These are phyloP conservation scores for Coccinonectria pachysandricola DNA, from an alignment of 2,329 filamentous ascomycete species.

Conservation along the genomic window DNA sequence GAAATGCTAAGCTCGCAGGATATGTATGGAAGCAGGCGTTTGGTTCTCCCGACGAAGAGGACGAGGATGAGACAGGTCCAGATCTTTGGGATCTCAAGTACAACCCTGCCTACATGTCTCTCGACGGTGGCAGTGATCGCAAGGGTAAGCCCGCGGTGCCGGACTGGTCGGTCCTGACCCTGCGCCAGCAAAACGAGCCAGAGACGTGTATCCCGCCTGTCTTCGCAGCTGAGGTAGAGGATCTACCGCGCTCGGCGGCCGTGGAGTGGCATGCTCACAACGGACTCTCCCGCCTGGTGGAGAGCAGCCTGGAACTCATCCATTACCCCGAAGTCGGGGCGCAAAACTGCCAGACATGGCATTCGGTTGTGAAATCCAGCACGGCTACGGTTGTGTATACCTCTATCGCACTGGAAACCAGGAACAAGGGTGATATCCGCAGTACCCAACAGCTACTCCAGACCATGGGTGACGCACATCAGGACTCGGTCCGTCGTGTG, in stretches of 20 bases:
- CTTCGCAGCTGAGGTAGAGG: slow-evolving; percentile 65
- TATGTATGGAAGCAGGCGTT: slow-evolving; percentile 40
- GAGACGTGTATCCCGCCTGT: slow-evolving; percentile 47
- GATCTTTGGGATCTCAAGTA: slow-evolving; percentile 63
- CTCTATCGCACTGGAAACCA: slow-evolving; percentile 12
- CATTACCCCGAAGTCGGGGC: slow-evolving; percentile 7
- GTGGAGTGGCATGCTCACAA: slow-evolving; percentile 77
- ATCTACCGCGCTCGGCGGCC: slow-evolving; percentile 60
- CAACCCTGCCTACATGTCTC: slow-evolving; percentile 38
- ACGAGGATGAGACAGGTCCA: slow-evolving; percentile 37
- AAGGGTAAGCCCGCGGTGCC: slow-evolving; percentile 29
- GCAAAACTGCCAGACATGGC: slow-evolving; percentile 21
- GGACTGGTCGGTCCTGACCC: slow-evolving; percentile 36
- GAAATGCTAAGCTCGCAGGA: slow-evolving; percentile 32
- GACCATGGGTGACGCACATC: slow-evolving; percentile 12
- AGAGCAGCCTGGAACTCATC: slow-evolving; percentile 18
- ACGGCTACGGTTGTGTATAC: slow-evolving; percentile 21
- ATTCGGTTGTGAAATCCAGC: slow-evolving; percentile 15
- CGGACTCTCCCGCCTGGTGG: slow-evolving; percentile 36
- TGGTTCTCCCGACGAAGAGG: slow-evolving; percentile 32
- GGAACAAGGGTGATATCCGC: neutral
- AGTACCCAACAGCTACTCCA: slow-evolving; percentile 6
- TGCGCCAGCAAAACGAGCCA: slow-evolving; percentile 26
- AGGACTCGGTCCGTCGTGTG: slow-evolving; percentile 14
- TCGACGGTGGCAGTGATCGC: slow-evolving; percentile 21